Conservation (phyloP, 495 filamentous ascomycete species). For the Podospora sp. region DNA sequence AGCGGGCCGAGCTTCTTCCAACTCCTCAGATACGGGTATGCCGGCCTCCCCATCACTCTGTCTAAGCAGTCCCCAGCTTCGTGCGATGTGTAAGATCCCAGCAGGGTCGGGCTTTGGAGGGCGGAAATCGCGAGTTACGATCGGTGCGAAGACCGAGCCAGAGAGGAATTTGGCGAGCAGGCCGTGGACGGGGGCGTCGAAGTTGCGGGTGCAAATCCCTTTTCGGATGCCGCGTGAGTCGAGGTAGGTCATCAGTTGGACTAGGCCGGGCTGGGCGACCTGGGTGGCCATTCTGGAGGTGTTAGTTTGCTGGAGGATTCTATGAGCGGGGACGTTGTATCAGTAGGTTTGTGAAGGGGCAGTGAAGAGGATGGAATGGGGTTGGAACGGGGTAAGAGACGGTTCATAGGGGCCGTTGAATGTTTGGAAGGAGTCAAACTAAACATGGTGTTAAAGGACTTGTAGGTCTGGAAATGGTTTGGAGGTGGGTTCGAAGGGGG, state of each 20-base stretch:
- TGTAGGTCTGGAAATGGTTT: too few species aligned
- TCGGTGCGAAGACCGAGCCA: slow-evolving; percentile 69
- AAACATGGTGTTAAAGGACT: too few species aligned
- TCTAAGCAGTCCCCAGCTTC: slow-evolving; percentile 66
- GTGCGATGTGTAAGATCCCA: slow-evolving; percentile 82
- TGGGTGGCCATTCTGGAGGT: slow-evolving; percentile 64
- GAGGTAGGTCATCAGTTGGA: slow-evolving; percentile 76
- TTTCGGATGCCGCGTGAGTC: slow-evolving; percentile 66
- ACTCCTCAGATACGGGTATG: slow-evolving; percentile 27
- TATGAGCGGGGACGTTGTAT: not conserved
- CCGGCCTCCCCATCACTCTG: slow-evolving; percentile 47
- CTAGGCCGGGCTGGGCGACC: slow-evolving; percentile 76
- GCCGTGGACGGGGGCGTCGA: slow-evolving; percentile 68
- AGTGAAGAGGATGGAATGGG: not conserved
- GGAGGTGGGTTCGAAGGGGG: too few species aligned
- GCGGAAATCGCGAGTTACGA: slow-evolving; percentile 82
- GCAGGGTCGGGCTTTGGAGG: slow-evolving; percentile 89
- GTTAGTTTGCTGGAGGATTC: not conserved
- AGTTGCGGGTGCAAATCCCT: slow-evolving; percentile 93
- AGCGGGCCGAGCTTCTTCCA: slow-evolving; percentile 23
- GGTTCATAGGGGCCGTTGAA: too few species aligned
- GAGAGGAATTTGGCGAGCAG: slow-evolving; percentile 75
- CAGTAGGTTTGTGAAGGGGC: not conserved
- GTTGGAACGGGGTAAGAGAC: too few species aligned
- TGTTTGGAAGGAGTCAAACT: too few species aligned